Base-by-base conservation (phyloP, 2,329 filamentous ascomycete genomes). In the Teratosphaeria destructans region DNA sequence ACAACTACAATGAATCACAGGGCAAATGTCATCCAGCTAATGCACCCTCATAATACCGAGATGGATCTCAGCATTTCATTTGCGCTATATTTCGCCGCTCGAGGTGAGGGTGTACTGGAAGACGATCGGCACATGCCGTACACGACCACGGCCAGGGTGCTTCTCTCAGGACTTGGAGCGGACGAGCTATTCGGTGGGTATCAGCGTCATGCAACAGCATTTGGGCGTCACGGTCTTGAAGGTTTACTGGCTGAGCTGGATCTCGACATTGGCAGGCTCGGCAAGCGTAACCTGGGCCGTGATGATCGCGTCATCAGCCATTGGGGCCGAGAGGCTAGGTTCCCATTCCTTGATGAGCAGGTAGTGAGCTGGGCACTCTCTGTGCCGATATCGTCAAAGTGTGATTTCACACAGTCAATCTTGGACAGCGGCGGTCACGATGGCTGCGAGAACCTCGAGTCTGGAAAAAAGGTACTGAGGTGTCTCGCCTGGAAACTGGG, bases 151-250 rank as follows among this genome's bases (percentile, higher is more conserved):
- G 89, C 92, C 1, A 85, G 90, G 35, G 90, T 96, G 0, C 81
- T 99, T 1, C 79, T 99, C 0, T 97, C 94, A 0, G 95, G 94
- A 0, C 82, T 99, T 1, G 94, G 95, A 1, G 95, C 95, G 1
- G 94, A 99, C 70, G 94, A 99, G 75, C 82, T 99, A 1, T 97
- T 99, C 71, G 94, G 89, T 16, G 94, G 94, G 7, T 99, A 99
- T 71, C 85, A 85, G 10, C 85, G 95, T 7, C 94, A 99, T 68
- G 82, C 84, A 2, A 84, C 85, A 3, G 90, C 92, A 0, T 96
- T 88, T 70, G 77, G 80, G 6, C 82, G 87, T 7, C 75, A 77
- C 19, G 88, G 90, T 0, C 90, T 90, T 65, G 62, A 75, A 0
- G 89, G 87, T 0, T 81, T 99, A 1, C 76, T 92, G 4, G 83